Evolutionary conservation across 345 rosid species (phyloP), one percentile per base, ranked within the genome.

Genomic region (Schrenkiella parvula): DNA sequence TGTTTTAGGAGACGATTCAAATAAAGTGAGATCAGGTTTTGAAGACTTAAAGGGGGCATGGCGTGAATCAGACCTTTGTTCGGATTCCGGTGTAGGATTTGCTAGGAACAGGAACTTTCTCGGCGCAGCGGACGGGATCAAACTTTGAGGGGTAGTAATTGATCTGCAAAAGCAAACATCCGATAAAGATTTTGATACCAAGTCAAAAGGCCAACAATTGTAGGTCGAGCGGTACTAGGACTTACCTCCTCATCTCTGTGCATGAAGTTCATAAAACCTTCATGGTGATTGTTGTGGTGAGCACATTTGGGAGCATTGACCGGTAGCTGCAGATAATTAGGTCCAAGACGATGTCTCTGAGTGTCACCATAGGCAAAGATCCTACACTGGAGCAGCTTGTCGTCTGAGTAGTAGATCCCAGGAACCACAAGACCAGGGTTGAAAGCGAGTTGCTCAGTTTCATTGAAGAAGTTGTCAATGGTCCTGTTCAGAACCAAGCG

Each of bases 281-380:
- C 99, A 73, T 91, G 84, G 74, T 95, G 99, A 71, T 91, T 95
- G 86, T 95, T 95, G 83, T 89, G 96, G 82, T 91, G 96, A 73
- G 92, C 81, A 73, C 95, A 91, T 79, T 95, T 91, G 47, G 99
- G 97, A 72, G 99, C 92, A 87, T 95, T 95, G 37, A 75, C 95
- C 23, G 99, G 99, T 46, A 95, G 80, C 77, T 85, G 99, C 70
- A 95, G 83, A 77, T 95, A 95, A 82, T 95, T 95, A 0, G 99
- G 99, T 67, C 99, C 99, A 67, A 95, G 98, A 28, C 99, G 97
- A 80, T 95, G 95, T 79, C 82, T 88, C 80, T 95, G 99, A 52
- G 99, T 95, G 80, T 95, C 99, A 44, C 90, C 41, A 80, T 95
- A 95, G 22, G 99, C 85, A 70, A 95, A 95, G 77, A 91, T 76